A percentile compares a stretch with the other conserved stretches of the same genome.
Conservation (phyloP, 2,329 filamentous ascomycete genomes). For the Hymenoscyphus linearis region DNA sequence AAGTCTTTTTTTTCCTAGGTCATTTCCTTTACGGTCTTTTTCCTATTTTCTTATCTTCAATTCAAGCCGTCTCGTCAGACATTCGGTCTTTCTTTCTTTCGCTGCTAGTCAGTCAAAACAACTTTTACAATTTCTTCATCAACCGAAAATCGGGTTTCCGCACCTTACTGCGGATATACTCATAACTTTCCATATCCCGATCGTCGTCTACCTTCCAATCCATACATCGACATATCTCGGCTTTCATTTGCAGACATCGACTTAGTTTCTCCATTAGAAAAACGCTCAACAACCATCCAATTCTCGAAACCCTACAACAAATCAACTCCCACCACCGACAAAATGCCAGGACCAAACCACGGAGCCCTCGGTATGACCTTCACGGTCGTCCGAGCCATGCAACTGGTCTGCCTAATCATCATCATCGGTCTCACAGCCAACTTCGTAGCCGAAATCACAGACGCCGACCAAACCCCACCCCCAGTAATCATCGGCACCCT, state of each 20-base stretch:
- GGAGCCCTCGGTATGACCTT: conserved; percentile 74
- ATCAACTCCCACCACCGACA: conserved; percentile 8
- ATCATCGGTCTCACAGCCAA: conserved; percentile 78
- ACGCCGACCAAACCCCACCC: conserved; percentile 59
- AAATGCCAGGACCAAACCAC: conserved; percentile 27
- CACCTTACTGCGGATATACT: not conserved
- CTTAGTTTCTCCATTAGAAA: not conserved
- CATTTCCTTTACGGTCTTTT: conserved; percentile 8
- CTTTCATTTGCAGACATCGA: not conserved
- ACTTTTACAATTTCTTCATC: conserved; percentile 1
- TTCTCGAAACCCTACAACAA: not conserved
- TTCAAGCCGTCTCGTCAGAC: conserved; percentile 30
- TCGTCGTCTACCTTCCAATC: not conserved
- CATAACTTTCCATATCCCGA: not conserved
- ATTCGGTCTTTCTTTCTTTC: conserved; percentile 23
- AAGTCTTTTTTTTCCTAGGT: conserved; percentile 17
- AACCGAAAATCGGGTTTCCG: not conserved
- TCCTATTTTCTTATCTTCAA: conserved; percentile 14
- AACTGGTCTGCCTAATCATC: conserved; percentile 65
- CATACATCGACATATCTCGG: not conserved
- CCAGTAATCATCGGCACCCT: conserved; percentile 72
- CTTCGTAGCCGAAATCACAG: conserved; percentile 73
- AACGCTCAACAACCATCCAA: not conserved
- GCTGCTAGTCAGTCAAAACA: conserved; percentile 26
- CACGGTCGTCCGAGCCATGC: conserved; percentile 64